Base-by-base conservation (phyloP, 305 asterid species). In the Caryopteris hybrid region DNA sequence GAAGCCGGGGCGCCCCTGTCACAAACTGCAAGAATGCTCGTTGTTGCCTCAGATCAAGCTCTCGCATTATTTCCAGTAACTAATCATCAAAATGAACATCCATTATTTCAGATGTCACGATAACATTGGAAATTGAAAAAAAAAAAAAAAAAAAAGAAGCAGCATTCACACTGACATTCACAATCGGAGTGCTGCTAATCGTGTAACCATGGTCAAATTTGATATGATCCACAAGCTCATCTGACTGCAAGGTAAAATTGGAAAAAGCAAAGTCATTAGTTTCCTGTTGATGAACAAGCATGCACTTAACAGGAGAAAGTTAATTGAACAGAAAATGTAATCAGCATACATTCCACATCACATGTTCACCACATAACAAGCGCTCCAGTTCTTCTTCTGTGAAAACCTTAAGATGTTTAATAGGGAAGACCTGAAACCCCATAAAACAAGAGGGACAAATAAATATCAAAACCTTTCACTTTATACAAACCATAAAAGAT, bases 141-240 rank as follows among this genome's bases (percentile, higher is more conserved):
- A 31, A 54, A 66, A 56, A 25, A 29, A 64, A 39, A 17, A 17
- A 16, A 6, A 4, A 4, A 7, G 14, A 56, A 54, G 43, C 22
- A 46, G 46, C 59, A 1, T 48, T 14, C 38, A 47, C 61, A 85
- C 99, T 50, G 20, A 95, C 99, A 61, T 86, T 76, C 61, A 79
- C 60, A 65, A 90, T 70, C 3, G 96, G 94, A 60, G 96, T 84
- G 76, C 99, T 95, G 84, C 90, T 89, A 20, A 86, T 77, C 25
- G 99, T 91, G 90, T 88, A 95, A 8, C 99, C 99, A 65, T 95
- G 99, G 79, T 95, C 99, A 48, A 89, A 95, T 79, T 95, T 95
- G 82, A 95, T 78, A 83, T 89, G 94, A 78, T 95, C 96, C 84
- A 76, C 60, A 56, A 95, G 89, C 61, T 84, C 90, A 12, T 81